Percentiles rank a stretch among this genome's conserved stretches.
Evolutionary conservation across 2,329 filamentous ascomycete genomes (phyloP).

Genomic region (Aspergillus melleus): DNA sequence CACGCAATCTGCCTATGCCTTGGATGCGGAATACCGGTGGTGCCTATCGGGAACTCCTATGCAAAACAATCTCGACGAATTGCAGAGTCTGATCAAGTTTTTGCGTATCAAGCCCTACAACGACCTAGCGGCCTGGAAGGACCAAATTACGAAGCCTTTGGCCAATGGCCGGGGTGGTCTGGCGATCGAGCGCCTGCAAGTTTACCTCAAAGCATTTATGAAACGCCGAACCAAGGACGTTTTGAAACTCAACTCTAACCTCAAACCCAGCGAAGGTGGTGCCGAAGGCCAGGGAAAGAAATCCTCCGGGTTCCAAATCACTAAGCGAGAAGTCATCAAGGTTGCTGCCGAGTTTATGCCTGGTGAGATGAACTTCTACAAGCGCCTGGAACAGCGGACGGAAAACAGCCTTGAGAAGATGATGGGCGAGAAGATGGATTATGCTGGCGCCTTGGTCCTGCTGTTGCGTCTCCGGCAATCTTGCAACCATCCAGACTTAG

Average conservation of each 20-base stretch:
- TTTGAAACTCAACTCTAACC: constrained; percentile 80
- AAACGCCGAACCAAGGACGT: constrained; percentile 97
- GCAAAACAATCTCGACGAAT: constrained; percentile 96
- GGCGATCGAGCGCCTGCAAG: constrained; percentile 82
- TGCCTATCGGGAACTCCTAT: constrained; percentile 94
- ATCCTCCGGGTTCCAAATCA: constrained; percentile 77
- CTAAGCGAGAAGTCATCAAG: constrained; percentile 82
- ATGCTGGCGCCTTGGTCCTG: constrained; percentile 89
- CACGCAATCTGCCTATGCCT: constrained; percentile 84
- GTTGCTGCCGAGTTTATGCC: constrained; percentile 75
- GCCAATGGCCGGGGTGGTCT: constrained; percentile 87
- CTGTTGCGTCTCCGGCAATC: constrained; percentile 88
- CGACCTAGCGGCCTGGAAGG: constrained; percentile 82
- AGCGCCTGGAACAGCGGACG: constrained; percentile 77
- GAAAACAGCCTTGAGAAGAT: constrained; percentile 85
- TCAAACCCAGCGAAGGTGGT: constrained; percentile 67
- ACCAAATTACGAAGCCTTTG: constrained; percentile 85
- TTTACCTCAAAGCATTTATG: constrained; percentile 90
- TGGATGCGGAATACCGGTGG: constrained; percentile 88
- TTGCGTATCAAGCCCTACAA: constrained; percentile 89
- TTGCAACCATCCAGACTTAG: constrained; percentile 89
- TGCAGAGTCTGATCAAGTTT: constrained; percentile 92
- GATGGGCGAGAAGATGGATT: constrained; percentile 82
- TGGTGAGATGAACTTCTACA: constrained; percentile 82
- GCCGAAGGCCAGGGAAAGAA: constrained; percentile 52